Percentiles rank a stretch among this genome's conserved stretches.
phyloP scores from a whole-genome alignment of 805 yeast species.

The Metschnikowia peoriensis region DNA sequence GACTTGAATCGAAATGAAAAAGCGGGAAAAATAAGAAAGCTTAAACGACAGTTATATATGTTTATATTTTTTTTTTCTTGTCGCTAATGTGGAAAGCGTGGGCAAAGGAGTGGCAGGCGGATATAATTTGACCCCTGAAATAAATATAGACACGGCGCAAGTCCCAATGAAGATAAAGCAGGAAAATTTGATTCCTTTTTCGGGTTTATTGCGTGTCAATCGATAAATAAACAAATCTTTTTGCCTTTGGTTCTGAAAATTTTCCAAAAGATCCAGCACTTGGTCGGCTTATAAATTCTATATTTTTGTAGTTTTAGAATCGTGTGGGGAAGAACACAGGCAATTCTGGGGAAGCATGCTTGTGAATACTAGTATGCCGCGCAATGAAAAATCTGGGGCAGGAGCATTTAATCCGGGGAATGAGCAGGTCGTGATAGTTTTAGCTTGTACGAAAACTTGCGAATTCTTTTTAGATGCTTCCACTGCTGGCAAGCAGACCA shows the following conservation, averaged over 20 bases:
- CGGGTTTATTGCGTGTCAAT: neutral
- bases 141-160: neutral
- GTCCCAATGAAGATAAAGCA: neutral
- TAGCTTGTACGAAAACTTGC: too few relatives aligned
- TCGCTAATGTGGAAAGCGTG: neutral
- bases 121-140: neutral
- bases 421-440: too few relatives aligned
- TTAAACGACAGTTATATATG: neutral
- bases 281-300: neutral
- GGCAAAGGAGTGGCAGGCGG: neutral
- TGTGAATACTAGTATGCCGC: slow-evolving; percentile 1
- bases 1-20: too few relatives aligned
- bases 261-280: too few relatives aligned
- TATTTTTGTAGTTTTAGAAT: too few relatives aligned
- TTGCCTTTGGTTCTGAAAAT: neutral
- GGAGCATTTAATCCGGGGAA: too few relatives aligned
- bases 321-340: neutral
- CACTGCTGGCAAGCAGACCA: too few relatives aligned
- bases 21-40: too few relatives aligned
- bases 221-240: too few relatives aligned
- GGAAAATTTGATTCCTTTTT: neutral
- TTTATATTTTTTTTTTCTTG: too few relatives aligned
- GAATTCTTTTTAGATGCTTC: too few relatives aligned
- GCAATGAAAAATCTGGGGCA: neutral
- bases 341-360: slow-evolving; percentile 3